phyloP scores from a whole-genome alignment of 139 green algal species.

The Marvania coccoides region DNA sequence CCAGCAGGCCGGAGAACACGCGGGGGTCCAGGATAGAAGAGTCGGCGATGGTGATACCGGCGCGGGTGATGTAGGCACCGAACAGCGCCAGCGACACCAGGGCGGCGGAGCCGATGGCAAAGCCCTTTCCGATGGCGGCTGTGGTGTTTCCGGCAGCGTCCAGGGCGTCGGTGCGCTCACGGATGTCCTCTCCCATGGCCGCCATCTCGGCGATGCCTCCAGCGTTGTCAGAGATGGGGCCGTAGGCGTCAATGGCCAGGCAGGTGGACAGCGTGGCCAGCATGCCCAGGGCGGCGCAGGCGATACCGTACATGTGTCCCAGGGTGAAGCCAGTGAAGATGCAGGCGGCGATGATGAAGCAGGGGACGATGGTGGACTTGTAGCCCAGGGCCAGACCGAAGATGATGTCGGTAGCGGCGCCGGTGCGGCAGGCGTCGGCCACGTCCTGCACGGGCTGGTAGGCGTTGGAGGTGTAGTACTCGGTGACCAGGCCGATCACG shows the following conservation, averaged over 20 bases:
- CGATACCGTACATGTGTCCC: conserved; percentile 91
- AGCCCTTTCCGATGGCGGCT: conserved; percentile 96
- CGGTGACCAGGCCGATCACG: conserved; percentile 90
- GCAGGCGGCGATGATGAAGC: conserved; percentile 75
- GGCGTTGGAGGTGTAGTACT: conserved; percentile 97
- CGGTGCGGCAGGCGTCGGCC: conserved; percentile 89
- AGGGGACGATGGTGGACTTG: conserved; percentile 90
- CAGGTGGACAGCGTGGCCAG: conserved; percentile 87
- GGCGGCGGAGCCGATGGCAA: conserved; percentile 95
- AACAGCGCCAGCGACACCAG: conserved; percentile 97
- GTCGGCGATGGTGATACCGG: conserved; percentile 68
- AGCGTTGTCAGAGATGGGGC: conserved; percentile 93
- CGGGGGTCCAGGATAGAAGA: conserved; percentile 88
- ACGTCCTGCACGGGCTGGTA: conserved; percentile 77
- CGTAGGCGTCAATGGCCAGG: conserved; percentile 94
- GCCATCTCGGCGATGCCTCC: conserved; percentile 98
- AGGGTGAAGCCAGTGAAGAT: conserved; percentile 86
- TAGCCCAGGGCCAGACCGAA: conserved; percentile 97
- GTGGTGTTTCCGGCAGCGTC: conserved; percentile 98
- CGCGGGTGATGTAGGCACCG: conserved; percentile 85
- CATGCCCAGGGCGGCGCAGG: conserved; percentile 93
- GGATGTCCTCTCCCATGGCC: conserved; percentile 94
- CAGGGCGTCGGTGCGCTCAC: conserved; percentile 93
- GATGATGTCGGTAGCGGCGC: conserved; percentile 96
- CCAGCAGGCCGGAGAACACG: conserved; percentile 86